Conservation (phyloP, 352 stramenopile species). For the Phytophthora foliorum region DNA sequence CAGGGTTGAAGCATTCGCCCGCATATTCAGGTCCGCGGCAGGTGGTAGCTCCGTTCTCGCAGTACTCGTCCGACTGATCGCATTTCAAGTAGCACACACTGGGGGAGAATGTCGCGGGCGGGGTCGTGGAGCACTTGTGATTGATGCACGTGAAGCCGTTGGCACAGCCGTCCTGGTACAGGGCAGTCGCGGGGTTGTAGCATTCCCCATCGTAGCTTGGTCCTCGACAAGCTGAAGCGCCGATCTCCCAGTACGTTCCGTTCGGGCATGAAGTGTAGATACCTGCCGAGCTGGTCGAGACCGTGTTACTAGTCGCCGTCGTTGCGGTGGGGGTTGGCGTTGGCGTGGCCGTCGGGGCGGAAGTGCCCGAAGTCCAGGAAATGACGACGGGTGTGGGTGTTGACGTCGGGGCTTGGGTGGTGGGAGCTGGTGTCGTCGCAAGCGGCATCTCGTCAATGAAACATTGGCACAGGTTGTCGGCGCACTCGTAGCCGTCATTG, state of each 20-base stretch:
- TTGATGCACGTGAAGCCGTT: conserved; percentile 40
- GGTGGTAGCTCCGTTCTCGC: conserved; percentile 32
- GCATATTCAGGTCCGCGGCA: conserved; percentile 29
- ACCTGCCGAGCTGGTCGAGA: neutral
- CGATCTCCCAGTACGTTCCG: conserved; percentile 37
- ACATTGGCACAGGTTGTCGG: conserved; percentile 37
- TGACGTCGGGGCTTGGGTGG: neutral
- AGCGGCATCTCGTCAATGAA: conserved; percentile 31
- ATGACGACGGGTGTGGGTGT: neutral
- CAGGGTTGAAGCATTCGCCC: conserved; percentile 44
- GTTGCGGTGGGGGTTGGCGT: neutral
- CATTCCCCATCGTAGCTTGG: conserved; percentile 32
- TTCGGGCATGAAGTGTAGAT: conserved; percentile 29
- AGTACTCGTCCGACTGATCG: conserved; percentile 37
- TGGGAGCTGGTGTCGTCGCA: neutral
- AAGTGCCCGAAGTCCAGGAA: neutral
- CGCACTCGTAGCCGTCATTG: conserved; percentile 36
- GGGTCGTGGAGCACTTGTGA: conserved; percentile 42
- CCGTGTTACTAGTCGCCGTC: neutral
- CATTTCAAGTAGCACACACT: conserved; percentile 39
- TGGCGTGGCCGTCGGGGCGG: neutral
- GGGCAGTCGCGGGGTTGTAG: conserved; percentile 42
- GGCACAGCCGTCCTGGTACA: conserved; percentile 40
- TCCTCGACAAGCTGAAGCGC: conserved; percentile 28
- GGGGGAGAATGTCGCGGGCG: conserved; percentile 28